A percentile compares a stretch with the other conserved stretches of the same genome.
Evolutionary conservation across 352 stramenopile species (phyloP).

Genomic region (Paralagenidium karlingii): DNA sequence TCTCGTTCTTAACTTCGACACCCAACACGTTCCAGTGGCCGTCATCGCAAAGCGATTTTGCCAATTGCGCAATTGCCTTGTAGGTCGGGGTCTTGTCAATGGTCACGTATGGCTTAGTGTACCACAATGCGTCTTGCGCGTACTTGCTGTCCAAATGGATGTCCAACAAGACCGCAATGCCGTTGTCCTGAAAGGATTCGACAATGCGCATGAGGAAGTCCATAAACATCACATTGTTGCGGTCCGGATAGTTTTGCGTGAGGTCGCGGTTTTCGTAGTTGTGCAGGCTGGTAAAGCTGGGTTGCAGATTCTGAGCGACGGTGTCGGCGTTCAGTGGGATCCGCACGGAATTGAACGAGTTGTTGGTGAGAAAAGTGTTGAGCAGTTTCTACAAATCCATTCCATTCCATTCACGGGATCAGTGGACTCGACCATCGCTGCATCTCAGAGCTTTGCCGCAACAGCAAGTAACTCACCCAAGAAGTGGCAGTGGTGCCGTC

Average conservation of each 20-base stretch:
- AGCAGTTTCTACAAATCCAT: too few relatives aligned
- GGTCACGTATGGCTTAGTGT: conserved; percentile 34
- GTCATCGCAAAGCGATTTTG: conserved; percentile 35
- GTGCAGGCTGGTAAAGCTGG: conserved; percentile 41
- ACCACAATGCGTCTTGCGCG: conserved; percentile 45
- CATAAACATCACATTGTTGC: conserved; percentile 32
- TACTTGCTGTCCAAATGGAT: conserved; percentile 41
- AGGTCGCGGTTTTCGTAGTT: conserved; percentile 49
- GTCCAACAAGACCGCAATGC: conserved; percentile 41
- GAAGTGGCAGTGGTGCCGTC: conserved; percentile 30
- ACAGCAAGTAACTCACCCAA: conserved; percentile 13
- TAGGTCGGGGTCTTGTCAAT: conserved; percentile 31
- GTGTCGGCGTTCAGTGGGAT: conserved; percentile 40
- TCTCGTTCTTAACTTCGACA: conserved; percentile 55
- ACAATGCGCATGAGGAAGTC: conserved; percentile 42
- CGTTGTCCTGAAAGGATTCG: conserved; percentile 30
- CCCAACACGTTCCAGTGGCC: conserved; percentile 57
- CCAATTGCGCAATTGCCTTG: conserved; percentile 31
- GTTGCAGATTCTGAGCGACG: conserved; percentile 20
- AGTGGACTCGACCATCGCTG: too few relatives aligned
- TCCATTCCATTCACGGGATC: too few relatives aligned
- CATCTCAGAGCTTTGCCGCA: not conserved
- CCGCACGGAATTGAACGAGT: conserved; percentile 53
- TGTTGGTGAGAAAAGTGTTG: conserved; percentile 33
- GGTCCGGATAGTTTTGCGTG: conserved; percentile 21